A percentile compares a stretch with the other conserved stretches of the same genome.
Conservation (phyloP, 2,329 filamentous ascomycete species). For the Arthrobotrys iridis region DNA sequence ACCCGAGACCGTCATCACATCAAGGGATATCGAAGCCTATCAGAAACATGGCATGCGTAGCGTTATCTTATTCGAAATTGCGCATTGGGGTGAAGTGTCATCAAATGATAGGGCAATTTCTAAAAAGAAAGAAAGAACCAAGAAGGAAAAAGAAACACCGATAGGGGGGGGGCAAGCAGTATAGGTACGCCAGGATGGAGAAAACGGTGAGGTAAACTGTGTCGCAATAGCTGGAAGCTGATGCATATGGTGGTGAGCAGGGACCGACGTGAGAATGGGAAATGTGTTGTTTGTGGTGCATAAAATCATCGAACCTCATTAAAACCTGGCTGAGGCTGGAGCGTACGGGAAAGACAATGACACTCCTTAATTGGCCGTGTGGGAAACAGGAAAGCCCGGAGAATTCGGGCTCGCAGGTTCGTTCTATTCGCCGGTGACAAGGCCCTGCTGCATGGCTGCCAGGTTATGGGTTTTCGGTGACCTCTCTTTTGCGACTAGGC, state of each 20-base stretch:
- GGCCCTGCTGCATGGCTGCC: conserved; percentile 5
- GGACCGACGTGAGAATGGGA: background rate
- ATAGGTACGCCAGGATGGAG: background rate
- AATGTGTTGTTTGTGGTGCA: conserved; percentile 50
- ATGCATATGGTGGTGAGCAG: background rate
- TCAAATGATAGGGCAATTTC: conserved; percentile 5
- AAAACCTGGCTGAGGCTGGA: background rate
- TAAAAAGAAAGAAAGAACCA: background rate
- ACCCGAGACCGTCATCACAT: background rate
- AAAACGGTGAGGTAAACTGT: background rate
- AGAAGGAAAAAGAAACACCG: background rate
- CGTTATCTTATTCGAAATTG: conserved; percentile 31
- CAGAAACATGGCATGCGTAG: background rate
- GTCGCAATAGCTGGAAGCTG: background rate
- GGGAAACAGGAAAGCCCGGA: conserved; percentile 42
- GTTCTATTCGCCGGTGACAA: conserved; percentile 43
- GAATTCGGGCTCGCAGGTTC: conserved; percentile 24
- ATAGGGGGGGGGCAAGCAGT: background rate
- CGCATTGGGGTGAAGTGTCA: conserved; percentile 22
- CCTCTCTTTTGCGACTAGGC: conserved; percentile 36
- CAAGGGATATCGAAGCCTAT: background rate
- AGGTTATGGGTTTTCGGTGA: conserved; percentile 28
- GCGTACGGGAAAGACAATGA: too few relatives aligned
- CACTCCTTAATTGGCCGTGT: too few relatives aligned
- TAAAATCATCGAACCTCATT: too few relatives aligned